phyloP scores from a whole-genome alignment of 768 basidiomycete species.

The Hericium rajendrae region DNA sequence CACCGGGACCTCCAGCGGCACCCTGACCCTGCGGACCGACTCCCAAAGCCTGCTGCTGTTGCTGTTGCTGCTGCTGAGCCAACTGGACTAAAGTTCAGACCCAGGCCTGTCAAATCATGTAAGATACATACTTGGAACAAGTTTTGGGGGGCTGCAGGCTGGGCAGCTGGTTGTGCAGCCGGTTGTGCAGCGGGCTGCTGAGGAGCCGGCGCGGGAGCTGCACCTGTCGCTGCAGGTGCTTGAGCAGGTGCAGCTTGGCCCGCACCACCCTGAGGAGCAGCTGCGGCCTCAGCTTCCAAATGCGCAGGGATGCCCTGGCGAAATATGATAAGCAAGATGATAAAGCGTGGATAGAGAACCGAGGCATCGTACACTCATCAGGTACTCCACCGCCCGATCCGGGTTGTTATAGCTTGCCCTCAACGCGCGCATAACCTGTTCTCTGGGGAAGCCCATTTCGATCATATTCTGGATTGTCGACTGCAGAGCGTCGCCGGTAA shows the following conservation, averaged over 20 bases:
- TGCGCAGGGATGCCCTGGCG: slow-evolving; percentile 72
- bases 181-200: slow-evolving; percentile 26
- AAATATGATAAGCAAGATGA: slow-evolving; percentile 2
- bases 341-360: slow-evolving; percentile 1
- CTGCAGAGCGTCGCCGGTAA: slow-evolving; percentile 72
- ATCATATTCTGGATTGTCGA: slow-evolving; percentile 72
- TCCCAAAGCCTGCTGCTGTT: slow-evolving; percentile 27
- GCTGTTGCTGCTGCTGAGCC: slow-evolving; percentile 64
- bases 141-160: slow-evolving; percentile 58
- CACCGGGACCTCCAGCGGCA: slow-evolving; percentile 25
- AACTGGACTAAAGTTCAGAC: slow-evolving; percentile 30
- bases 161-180: slow-evolving; percentile 24
- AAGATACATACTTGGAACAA: slow-evolving; percentile 63
- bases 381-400: slow-evolving; percentile 95
- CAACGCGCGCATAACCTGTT: slow-evolving; percentile 76
- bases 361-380: slow-evolving; percentile 65
- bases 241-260: neutral
- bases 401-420: slow-evolving; percentile 96
- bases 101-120: slow-evolving; percentile 1
- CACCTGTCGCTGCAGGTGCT: slow-evolving; percentile 17
- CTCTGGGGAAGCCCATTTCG: slow-evolving; percentile 90
- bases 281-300: slow-evolving; percentile 41
- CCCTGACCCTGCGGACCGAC: slow-evolving; percentile 23
- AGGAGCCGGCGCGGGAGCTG: slow-evolving; percentile 22
- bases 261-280: slow-evolving; percentile 13